These are phyloP conservation scores for Paramarasmius palmivorus DNA, from an alignment of 1,284 basidiomycete genomes.

Conservation along the genomic window DNA sequence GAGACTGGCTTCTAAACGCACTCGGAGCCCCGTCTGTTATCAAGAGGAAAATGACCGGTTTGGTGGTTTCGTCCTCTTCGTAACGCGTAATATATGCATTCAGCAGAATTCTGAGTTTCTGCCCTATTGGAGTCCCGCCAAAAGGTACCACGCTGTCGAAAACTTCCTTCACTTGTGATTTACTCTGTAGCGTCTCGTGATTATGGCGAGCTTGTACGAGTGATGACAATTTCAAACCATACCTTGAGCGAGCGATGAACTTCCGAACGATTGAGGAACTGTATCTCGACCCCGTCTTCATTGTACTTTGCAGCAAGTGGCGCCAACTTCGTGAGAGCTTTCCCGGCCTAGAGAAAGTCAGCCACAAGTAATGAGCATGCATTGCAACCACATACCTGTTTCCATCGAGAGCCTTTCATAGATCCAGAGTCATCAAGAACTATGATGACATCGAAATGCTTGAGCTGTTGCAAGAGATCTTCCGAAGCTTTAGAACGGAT, in stretches of 20 bases:
- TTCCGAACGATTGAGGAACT: slow-evolving; percentile 44
- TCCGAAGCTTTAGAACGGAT: slow-evolving; percentile 22
- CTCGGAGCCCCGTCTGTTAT: no score
- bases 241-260: slow-evolving; percentile 38
- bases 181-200: no score
- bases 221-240: slow-evolving; percentile 1
- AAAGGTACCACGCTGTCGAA: slow-evolving; percentile 45
- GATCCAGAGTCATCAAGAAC: slow-evolving; percentile 61
- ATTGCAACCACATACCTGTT: slow-evolving; percentile 28
- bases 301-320: slow-evolving; percentile 45
- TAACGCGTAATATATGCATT: slow-evolving; percentile 39
- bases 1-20: no score
- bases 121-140: slow-evolving; percentile 50
- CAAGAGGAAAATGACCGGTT: slow-evolving; percentile 19
- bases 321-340: slow-evolving; percentile 33
- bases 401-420: slow-evolving; percentile 46
- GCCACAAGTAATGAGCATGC: neutral
- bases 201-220: no score
- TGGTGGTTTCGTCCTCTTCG: slow-evolving; percentile 39
- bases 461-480: slow-evolving; percentile 36
- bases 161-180: slow-evolving; percentile 31
- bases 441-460: slow-evolving; percentile 52
- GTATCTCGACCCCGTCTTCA: slow-evolving; percentile 48
- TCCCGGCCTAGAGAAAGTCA: slow-evolving; percentile 32
- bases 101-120: slow-evolving; percentile 47